Conservation (phyloP, 2,329 filamentous ascomycete genomes). For the Amesomyces nigricolor region DNA sequence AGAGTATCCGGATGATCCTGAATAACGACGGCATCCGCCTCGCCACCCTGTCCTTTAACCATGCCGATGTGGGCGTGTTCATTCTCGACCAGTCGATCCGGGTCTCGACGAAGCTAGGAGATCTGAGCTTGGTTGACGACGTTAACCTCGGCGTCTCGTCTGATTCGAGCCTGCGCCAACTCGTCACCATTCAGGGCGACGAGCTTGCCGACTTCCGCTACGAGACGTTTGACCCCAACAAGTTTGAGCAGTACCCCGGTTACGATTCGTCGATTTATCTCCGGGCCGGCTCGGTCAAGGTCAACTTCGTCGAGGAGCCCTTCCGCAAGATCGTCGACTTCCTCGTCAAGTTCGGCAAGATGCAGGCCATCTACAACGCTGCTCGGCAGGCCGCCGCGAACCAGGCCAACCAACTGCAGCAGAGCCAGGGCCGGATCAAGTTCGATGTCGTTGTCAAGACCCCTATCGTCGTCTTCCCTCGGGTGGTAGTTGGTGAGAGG, state of each 20-base stretch:
- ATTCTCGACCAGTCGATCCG: slow-evolving; percentile 81
- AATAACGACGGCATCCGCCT: slow-evolving; percentile 97
- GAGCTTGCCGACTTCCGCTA: slow-evolving; percentile 97
- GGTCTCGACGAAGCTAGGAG: slow-evolving; percentile 78
- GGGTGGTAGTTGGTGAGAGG: slow-evolving; percentile 63
- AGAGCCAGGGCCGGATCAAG: slow-evolving; percentile 83
- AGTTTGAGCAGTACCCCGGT: slow-evolving; percentile 71
- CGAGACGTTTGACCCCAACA: slow-evolving; percentile 80
- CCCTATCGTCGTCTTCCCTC: slow-evolving; percentile 91
- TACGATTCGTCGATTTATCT: slow-evolving; percentile 91
- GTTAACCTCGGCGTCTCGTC: slow-evolving; percentile 84
- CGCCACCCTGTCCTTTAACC: slow-evolving; percentile 86
- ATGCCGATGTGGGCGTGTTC: slow-evolving; percentile 87
- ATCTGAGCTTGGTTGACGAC: slow-evolving; percentile 85
- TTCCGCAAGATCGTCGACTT: slow-evolving; percentile 98
- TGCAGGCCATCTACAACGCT: slow-evolving; percentile 98
- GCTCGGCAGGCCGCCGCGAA: slow-evolving; percentile 90
- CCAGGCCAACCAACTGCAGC: slow-evolving; percentile 88
- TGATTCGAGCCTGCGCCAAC: slow-evolving; percentile 72
- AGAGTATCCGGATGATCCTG: slow-evolving; percentile 86
- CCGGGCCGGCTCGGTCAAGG: slow-evolving; percentile 87
- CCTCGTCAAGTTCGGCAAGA: slow-evolving; percentile 96
- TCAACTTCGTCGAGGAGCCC: slow-evolving; percentile 95
- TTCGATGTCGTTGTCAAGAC: slow-evolving; percentile 93
- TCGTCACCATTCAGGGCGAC: slow-evolving; percentile 92